phyloP scores from a whole-genome alignment of 805 yeast genomes.

The Kodamaea laetipori region DNA sequence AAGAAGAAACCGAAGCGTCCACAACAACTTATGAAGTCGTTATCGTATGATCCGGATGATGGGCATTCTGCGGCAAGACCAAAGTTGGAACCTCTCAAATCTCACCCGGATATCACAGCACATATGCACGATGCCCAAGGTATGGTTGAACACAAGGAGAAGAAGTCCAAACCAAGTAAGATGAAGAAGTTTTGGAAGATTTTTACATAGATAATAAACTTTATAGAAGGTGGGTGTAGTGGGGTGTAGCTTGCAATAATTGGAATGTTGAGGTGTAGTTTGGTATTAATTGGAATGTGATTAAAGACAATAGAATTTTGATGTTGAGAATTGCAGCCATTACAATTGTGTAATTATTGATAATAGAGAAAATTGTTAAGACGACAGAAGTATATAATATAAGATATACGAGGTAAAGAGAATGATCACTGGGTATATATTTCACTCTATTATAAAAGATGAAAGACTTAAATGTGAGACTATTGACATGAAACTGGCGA shows the following conservation, averaged over 20 bases:
- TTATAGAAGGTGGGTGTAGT: neutral
- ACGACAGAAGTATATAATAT: too few species aligned
- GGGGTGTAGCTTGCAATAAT: neutral
- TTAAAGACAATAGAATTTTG: too few species aligned
- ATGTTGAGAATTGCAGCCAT: too few species aligned
- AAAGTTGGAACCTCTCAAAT: slow-evolving; percentile 36
- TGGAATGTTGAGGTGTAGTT: too few species aligned
- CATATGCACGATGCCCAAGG: slow-evolving; percentile 3
- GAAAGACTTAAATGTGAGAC: too few species aligned
- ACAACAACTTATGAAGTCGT: slow-evolving; percentile 31
- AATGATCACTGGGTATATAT: too few species aligned
- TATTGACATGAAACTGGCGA: too few species aligned
- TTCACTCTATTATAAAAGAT: too few species aligned
- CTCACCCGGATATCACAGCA: slow-evolving; percentile 40
- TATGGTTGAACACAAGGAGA: slow-evolving; percentile 13
- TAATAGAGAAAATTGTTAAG: too few species aligned
- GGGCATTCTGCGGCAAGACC: slow-evolving; percentile 21
- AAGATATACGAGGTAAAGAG: too few species aligned
- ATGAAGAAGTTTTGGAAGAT: slow-evolving; percentile 40
- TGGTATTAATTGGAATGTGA: too few species aligned
- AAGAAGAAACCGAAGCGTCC: slow-evolving; percentile 14
- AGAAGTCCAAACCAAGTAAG: slow-evolving; percentile 28
- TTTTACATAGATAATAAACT: slow-evolving; percentile 16
- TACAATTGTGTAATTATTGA: too few species aligned
- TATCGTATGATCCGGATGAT: slow-evolving; percentile 34